Evolutionary conservation across 805 yeast genomes (phyloP), one percentile per base, ranked within the genome.

Genomic region (Nakazawaea populi): DNA sequence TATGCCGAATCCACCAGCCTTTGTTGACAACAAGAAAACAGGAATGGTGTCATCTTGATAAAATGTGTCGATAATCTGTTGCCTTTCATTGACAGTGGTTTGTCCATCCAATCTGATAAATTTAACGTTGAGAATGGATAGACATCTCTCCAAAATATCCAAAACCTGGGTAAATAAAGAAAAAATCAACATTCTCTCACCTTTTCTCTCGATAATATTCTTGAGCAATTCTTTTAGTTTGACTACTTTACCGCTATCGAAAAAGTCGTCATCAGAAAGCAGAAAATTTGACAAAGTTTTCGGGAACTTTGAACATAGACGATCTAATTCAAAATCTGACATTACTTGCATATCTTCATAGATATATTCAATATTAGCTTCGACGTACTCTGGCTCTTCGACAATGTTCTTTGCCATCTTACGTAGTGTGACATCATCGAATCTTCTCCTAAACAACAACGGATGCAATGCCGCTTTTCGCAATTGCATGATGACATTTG

Each of bases 1-100:
- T 68, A 94, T 94, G 52, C 99, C 99, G 69, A 94, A 94, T 1
- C 99, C 99, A 63, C 99, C 99, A 0, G 99, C 98, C 64, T 89
- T 89, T 4, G 99, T 94, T 9, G 97, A 89, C 42, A 94, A 72
- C 46, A 94, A 72, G 61, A 94, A 92, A 3, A 94, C 85, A 0
- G 96, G 92, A 56, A 94, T 88, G 5, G 81, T 74, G 0, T 79
- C 77, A 54, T 90, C 96, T 35, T 87, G 90, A 60, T 89, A 85
- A 63, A 87, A 94, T 58, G 80, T 81, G 69, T 94, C 99, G 58
- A 94, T 92, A 57, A 92, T 71, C 52, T 87, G 89, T 67, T 94
- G 99, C 63, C 99, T 80, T 30, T 87, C 83, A 55, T 94, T 97
- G 50, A 94, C 99, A 11, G 91, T 76, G 0, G 99, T 94, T 52